These are phyloP conservation scores for Botrytis pseudocinerea DNA, from an alignment of 2,329 filamentous ascomycete genomes.

Conservation along the genomic window DNA sequence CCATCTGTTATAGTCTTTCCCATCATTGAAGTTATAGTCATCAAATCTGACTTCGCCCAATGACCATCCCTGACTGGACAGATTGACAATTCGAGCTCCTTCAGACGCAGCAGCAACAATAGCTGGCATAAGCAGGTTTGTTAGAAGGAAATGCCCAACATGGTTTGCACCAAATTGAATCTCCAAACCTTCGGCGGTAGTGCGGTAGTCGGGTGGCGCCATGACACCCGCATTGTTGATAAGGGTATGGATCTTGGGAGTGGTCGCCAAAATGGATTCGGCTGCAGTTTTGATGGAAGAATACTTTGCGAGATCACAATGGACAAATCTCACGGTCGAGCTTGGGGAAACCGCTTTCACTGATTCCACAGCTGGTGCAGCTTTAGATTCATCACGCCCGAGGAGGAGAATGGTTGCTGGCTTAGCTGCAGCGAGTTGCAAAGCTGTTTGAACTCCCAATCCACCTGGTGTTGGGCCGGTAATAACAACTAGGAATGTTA, in stretches of 20 bases:
- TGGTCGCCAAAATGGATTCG: conserved; percentile 38
- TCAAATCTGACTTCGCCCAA: conserved; percentile 25
- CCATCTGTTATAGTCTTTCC: conserved; percentile 41
- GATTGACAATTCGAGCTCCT: conserved; percentile 16
- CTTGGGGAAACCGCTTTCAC: conserved; percentile 22
- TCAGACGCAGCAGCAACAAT: conserved; percentile 42
- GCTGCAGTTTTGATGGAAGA: conserved; percentile 45
- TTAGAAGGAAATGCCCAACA: conserved; percentile 54
- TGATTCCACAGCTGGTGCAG: conserved; percentile 13
- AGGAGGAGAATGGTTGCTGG: conserved; percentile 26
- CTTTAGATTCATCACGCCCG: conserved; percentile 21
- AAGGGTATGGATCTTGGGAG: conserved; percentile 45
- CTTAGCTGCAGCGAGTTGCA: conserved; percentile 31
- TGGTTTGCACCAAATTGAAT: conserved; percentile 54
- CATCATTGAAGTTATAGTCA: conserved; percentile 17
- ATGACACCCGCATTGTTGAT: conserved; percentile 38
- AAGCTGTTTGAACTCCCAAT: conserved; percentile 22
- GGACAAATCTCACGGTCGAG: conserved; percentile 18
- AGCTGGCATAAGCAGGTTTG: conserved; percentile 48
- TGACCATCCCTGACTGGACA: conserved; percentile 19
- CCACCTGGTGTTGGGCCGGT: conserved; percentile 24
- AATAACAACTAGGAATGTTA: conserved; percentile 28
- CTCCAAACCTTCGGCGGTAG: conserved; percentile 50
- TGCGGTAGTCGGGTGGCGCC: conserved; percentile 19
- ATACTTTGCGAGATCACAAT: conserved; percentile 43